phyloP scores from a whole-genome alignment of 805 yeast genomes.

The Pichia manshurica region DNA sequence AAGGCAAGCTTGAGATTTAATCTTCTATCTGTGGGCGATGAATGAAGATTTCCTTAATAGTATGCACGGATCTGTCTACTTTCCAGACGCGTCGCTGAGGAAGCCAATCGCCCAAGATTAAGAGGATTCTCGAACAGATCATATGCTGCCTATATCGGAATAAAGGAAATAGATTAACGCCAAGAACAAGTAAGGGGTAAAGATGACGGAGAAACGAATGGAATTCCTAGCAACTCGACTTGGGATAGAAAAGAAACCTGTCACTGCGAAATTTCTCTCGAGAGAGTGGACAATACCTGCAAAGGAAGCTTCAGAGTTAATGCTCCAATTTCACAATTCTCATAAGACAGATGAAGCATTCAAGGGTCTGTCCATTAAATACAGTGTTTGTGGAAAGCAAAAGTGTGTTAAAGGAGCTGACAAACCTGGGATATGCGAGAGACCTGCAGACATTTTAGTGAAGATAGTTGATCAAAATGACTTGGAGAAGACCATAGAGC shows the following conservation, averaged over 20 bases:
- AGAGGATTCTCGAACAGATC: no score
- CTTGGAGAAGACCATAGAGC: slow-evolving; percentile 17
- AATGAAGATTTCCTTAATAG: no score
- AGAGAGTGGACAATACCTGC: slow-evolving; percentile 18
- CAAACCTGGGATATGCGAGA: neutral
- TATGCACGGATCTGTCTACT: neutral
- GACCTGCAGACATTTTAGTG: slow-evolving; percentile 5
- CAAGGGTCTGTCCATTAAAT: slow-evolving; percentile 14
- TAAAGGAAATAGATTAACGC: no score
- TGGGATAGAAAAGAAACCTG: slow-evolving; percentile 18
- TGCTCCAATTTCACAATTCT: slow-evolving; percentile 20
- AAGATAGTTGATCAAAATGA: slow-evolving; percentile 12
- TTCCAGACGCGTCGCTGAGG: neutral
- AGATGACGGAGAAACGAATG: neutral
- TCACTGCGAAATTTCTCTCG: slow-evolving; percentile 24
- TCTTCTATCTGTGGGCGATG: no score
- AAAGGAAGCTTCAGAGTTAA: slow-evolving; percentile 18
- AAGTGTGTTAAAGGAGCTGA: neutral
- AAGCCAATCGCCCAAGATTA: no score
- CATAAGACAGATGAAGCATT: slow-evolving; percentile 14
- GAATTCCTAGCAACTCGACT: neutral
- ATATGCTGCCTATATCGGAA: no score
- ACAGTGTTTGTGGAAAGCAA: slow-evolving; percentile 15
- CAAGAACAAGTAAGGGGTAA: no score
- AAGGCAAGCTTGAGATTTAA: no score